These are phyloP conservation scores for Neofusicoccum parvum DNA, from an alignment of 2,329 filamentous ascomycete species.

Conservation along the genomic window DNA sequence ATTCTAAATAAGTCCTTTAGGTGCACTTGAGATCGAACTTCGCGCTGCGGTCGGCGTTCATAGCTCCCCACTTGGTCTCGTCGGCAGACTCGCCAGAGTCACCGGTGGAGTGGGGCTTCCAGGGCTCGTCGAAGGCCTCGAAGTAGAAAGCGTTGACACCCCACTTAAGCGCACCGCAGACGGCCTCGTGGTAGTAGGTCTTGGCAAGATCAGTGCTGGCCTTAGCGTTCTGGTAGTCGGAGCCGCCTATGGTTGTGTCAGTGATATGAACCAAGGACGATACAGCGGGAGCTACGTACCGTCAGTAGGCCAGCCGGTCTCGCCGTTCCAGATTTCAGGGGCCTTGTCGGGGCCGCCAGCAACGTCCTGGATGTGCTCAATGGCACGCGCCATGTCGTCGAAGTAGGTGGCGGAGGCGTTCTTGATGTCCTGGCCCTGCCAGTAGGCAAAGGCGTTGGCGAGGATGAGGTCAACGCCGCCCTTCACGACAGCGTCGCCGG, in stretches of 20 bases:
- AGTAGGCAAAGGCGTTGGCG: slow-evolving; percentile 72
- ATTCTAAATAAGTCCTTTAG: neutral
- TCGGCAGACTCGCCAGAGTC: slow-evolving; percentile 63
- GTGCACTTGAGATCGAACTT: slow-evolving; percentile 54
- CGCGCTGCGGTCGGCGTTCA: slow-evolving; percentile 58
- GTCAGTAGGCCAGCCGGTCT: slow-evolving; percentile 68
- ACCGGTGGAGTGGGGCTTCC: slow-evolving; percentile 67
- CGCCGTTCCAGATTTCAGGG: slow-evolving; percentile 68
- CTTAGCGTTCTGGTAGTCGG: slow-evolving; percentile 62
- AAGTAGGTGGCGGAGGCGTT: slow-evolving; percentile 66
- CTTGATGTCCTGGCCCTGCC: slow-evolving; percentile 63
- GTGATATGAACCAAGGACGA: slow-evolving; percentile 23
- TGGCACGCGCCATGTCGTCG: slow-evolving; percentile 67
- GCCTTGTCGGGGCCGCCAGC: slow-evolving; percentile 55
- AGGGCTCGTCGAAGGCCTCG: slow-evolving; percentile 72
- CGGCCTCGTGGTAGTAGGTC: slow-evolving; percentile 62
- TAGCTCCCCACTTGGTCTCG: slow-evolving; percentile 72
- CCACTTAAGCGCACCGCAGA: slow-evolving; percentile 67
- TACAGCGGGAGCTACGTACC: slow-evolving; percentile 27
- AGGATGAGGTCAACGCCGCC: slow-evolving; percentile 64
- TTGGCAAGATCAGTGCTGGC: slow-evolving; percentile 62
- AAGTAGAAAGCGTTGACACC: slow-evolving; percentile 72
- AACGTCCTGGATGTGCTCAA: slow-evolving; percentile 62
- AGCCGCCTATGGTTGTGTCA: slow-evolving; percentile 49
- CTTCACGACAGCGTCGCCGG: slow-evolving; percentile 64